Evolutionary conservation across 441 rosid genomes (phyloP).

Genomic region (Eruca vesicaria): DNA sequence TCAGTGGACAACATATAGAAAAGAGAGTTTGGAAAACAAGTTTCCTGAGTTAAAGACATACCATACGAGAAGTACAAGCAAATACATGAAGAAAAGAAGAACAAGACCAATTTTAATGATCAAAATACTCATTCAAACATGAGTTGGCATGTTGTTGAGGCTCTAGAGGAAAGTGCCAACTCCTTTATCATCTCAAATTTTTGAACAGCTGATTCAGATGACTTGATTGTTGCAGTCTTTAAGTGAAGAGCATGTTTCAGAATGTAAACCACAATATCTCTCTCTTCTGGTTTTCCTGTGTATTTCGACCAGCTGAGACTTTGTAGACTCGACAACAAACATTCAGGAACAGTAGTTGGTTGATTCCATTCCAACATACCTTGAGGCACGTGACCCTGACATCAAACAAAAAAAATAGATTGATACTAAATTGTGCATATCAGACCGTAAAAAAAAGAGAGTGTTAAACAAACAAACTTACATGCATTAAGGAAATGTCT

Average conservation of each 20-base stretch:
- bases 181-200: too few species aligned
- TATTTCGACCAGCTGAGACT: not conserved
- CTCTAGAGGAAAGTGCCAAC: too few species aligned
- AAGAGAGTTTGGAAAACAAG: too few species aligned
- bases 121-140: too few species aligned
- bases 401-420: not conserved
- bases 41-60: too few species aligned
- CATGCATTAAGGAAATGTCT: not conserved
- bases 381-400: not conserved
- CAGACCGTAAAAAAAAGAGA: not conserved
- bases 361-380: not conserved
- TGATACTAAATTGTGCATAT: not conserved
- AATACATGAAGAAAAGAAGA: too few species aligned
- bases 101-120: too few species aligned
- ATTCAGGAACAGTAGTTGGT: constrained; percentile 15
- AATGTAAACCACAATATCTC: constrained; percentile 5
- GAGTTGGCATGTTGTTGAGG: too few species aligned
- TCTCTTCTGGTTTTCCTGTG: not conserved
- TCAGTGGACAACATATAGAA: too few species aligned
- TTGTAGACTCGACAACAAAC: not conserved
- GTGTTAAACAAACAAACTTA: not conserved
- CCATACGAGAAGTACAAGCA: too few species aligned
- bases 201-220: too few species aligned
- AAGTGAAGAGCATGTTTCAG: not conserved
- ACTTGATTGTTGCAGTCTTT: not conserved